Evolutionary conservation across 805 yeast genomes (phyloP).

Genomic region (Wickerhamia fluorescens): DNA sequence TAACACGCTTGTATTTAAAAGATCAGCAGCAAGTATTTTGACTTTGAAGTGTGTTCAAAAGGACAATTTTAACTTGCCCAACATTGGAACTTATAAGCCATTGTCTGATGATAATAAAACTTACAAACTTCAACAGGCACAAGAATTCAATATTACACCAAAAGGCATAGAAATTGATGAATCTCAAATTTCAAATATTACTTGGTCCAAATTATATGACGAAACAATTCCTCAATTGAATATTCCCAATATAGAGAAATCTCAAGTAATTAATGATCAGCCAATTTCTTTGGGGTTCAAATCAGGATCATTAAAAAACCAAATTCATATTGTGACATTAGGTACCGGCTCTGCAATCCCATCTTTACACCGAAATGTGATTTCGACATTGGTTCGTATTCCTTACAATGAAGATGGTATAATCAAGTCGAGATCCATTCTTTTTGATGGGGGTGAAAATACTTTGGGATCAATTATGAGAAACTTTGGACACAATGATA

Average conservation of each 20-base stretch:
- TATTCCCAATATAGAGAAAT: conserved; percentile 8
- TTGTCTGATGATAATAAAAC: conserved; percentile 3
- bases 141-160: conserved; percentile 19
- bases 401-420: conserved; percentile 36
- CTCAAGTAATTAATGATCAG: conserved; percentile 10
- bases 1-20: conserved; percentile 51
- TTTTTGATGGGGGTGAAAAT: conserved; percentile 95
- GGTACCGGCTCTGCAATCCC: conserved; percentile 96
- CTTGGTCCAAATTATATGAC: conserved; percentile 28
- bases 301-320: conserved; percentile 29
- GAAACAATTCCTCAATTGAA: conserved; percentile 16
- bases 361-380: conserved; percentile 75
- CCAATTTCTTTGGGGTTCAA: conserved; percentile 14
- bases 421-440: conserved; percentile 34
- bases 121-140: conserved; percentile 25
- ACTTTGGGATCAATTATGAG: conserved; percentile 70
- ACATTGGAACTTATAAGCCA: conserved; percentile 14
- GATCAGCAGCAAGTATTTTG: conserved; percentile 46
- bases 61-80: conserved; percentile 37
- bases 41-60: conserved; percentile 51
- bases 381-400: conserved; percentile 68
- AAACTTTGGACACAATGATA: conserved; percentile 44
- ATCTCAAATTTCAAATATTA: conserved; percentile 8
- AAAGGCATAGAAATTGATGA: conserved; percentile 16
- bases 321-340: conserved; percentile 64